Evolutionary conservation across 1,284 basidiomycete species (phyloP).

Genomic region (Tilletia walkeri): DNA sequence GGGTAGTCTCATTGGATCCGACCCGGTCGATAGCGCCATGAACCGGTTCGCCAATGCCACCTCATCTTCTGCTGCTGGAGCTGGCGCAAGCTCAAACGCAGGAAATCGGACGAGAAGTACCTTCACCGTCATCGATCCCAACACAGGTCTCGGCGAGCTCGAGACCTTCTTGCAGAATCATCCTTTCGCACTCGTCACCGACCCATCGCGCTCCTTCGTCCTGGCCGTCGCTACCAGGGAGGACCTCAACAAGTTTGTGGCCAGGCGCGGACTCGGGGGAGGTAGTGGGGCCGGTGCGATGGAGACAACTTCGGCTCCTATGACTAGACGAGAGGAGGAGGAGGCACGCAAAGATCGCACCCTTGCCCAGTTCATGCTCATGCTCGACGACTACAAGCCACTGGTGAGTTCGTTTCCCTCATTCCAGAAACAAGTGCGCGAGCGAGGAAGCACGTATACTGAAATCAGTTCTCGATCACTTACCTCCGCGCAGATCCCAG

Average conservation of each 20-base stretch:
- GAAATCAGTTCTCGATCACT: background rate
- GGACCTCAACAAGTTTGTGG: slow-evolving; percentile 46
- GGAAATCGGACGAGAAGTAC: slow-evolving; percentile 21
- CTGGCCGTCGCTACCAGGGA: slow-evolving; percentile 45
- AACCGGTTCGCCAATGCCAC: slow-evolving; percentile 35
- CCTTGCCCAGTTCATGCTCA: slow-evolving; percentile 87
- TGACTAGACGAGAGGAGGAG: slow-evolving; percentile 64
- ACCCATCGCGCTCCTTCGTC: slow-evolving; percentile 43
- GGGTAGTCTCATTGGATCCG: slow-evolving; percentile 31
- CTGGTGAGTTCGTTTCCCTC: slow-evolving; percentile 64
- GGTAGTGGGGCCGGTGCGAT: slow-evolving; percentile 23
- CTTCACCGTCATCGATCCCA: slow-evolving; percentile 45
- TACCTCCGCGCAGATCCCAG: slow-evolving; percentile 71
- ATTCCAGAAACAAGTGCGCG: background rate
- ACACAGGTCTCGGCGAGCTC: slow-evolving; percentile 51
- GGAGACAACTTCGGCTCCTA: background rate
- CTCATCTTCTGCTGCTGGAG: background rate
- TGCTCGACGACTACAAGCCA: slow-evolving; percentile 95
- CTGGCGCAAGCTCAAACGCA: background rate
- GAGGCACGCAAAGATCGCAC: slow-evolving; percentile 74
- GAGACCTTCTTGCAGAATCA: slow-evolving; percentile 46
- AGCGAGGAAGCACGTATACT: too few relatives aligned
- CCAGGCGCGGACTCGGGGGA: slow-evolving; percentile 35
- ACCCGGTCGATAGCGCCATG: slow-evolving; percentile 36
- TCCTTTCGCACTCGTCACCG: slow-evolving; percentile 52